A percentile compares a stretch with the other conserved stretches of the same genome.
Conservation (phyloP, 108 stramenopile genomes). For the Skeletonema grethae region DNA sequence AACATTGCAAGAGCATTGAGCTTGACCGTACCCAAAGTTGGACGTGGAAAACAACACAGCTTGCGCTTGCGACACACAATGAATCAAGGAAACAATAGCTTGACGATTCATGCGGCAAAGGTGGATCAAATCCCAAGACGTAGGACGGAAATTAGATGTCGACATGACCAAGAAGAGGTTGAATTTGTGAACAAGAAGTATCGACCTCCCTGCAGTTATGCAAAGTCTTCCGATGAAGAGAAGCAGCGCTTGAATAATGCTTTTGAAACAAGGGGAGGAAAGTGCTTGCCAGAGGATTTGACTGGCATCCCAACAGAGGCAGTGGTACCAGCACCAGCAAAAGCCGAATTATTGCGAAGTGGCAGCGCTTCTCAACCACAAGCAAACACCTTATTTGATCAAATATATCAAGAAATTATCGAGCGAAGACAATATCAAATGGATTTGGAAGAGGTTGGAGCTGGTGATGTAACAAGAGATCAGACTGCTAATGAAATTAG, state of each 20-base stretch:
- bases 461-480: slow-evolving; percentile 31
- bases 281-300: slow-evolving; percentile 28
- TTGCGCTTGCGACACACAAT: background rate
- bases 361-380: no score
- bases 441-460: slow-evolving; percentile 37
- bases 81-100: no score
- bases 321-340: background rate
- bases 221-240: slow-evolving; percentile 31
- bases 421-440: slow-evolving; percentile 43
- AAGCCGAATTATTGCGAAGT: background rate
- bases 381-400: slow-evolving; percentile 30
- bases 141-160: slow-evolving; percentile 22
- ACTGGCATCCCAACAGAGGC: slow-evolving; percentile 3
- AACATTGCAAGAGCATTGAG: slow-evolving; percentile 23
- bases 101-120: background rate
- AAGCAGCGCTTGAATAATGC: slow-evolving; percentile 27
- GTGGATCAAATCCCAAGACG: slow-evolving; percentile 35
- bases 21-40: slow-evolving; percentile 37
- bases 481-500: slow-evolving; percentile 29
- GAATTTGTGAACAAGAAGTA: slow-evolving; percentile 30
- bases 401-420: slow-evolving; percentile 32
- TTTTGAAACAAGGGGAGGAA: slow-evolving; percentile 15
- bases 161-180: slow-evolving; percentile 4
- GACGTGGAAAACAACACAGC: slow-evolving; percentile 1
- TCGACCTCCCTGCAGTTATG: slow-evolving; percentile 24